These are phyloP conservation scores for Elsinoe fawcettii DNA, from an alignment of 2,329 filamentous ascomycete genomes.

Conservation along the genomic window DNA sequence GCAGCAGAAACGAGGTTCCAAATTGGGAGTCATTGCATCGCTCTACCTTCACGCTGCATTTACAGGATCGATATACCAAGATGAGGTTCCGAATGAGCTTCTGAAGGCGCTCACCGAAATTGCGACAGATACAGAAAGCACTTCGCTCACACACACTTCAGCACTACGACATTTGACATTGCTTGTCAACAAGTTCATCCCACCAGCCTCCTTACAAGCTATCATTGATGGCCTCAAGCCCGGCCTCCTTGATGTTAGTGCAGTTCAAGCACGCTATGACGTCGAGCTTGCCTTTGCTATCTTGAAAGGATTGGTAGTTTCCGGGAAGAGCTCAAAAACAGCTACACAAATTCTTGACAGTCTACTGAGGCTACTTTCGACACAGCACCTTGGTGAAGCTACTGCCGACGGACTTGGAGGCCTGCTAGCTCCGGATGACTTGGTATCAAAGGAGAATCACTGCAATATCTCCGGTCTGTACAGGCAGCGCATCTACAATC, in stretches of 20 bases:
- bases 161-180: conserved; percentile 38
- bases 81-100: conserved; percentile 28
- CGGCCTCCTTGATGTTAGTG: conserved; percentile 28
- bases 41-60: conserved; percentile 50
- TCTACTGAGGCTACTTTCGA: conserved; percentile 45
- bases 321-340: conserved; percentile 41
- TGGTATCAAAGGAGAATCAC: conserved; percentile 53
- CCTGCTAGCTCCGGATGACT: conserved; percentile 53
- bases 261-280: conserved; percentile 28
- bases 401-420: conserved; percentile 51
- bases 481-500: conserved; percentile 56
- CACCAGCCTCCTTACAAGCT: conserved; percentile 28
- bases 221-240: conserved; percentile 25
- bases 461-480: conserved; percentile 54
- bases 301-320: conserved; percentile 52
- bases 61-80: conserved; percentile 29
- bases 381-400: conserved; percentile 39
- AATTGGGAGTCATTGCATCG: conserved; percentile 42
- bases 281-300: conserved; percentile 54
- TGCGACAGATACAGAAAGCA: conserved; percentile 16
- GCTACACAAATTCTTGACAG: conserved; percentile 35
- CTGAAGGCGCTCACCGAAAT: conserved; percentile 34
- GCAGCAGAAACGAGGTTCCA: conserved; percentile 10
- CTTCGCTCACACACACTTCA: conserved; percentile 6
- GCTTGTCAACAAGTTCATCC: conserved; percentile 42